Conservation (phyloP, 805 yeast species). For the Starmerella asiatica region DNA sequence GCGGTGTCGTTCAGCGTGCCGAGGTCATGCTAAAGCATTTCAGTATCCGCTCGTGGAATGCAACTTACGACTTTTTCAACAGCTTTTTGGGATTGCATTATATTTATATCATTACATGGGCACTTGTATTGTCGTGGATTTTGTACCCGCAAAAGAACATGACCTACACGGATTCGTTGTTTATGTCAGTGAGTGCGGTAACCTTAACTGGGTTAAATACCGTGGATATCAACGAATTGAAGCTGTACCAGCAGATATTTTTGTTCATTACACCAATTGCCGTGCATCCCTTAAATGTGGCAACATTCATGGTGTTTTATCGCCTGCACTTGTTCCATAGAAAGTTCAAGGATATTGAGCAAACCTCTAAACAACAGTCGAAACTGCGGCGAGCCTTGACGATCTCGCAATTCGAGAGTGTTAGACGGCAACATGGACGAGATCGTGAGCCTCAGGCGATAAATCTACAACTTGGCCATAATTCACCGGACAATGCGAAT, state of each 20-base stretch:
- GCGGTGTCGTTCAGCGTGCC: conserved; percentile 8
- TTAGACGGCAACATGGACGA: not conserved
- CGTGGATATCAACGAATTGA: conserved; percentile 47
- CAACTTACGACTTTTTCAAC: conserved; percentile 3
- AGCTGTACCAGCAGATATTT: conserved; percentile 66
- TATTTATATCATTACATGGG: conserved; percentile 47
- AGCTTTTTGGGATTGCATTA: conserved; percentile 27
- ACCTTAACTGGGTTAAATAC: conserved; percentile 93
- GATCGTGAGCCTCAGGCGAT: conserved; percentile 1
- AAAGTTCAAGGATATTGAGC: conserved; percentile 68
- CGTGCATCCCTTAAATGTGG: conserved; percentile 81
- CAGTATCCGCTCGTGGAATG: conserved; percentile 7
- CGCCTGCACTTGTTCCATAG: conserved; percentile 84
- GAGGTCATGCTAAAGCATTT: not conserved
- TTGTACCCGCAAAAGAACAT: conserved; percentile 60
- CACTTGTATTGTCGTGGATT: conserved; percentile 57
- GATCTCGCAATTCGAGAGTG: conserved; percentile 36
- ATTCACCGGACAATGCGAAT: not conserved
- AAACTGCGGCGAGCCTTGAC: conserved; percentile 67
- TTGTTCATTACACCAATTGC: conserved; percentile 49
- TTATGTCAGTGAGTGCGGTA: conserved; percentile 59
- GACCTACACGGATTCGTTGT: conserved; percentile 64
- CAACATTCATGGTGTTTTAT: conserved; percentile 59
- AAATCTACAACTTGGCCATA: conserved; percentile 4
- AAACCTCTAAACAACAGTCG: conserved; percentile 61